These are phyloP conservation scores for Amanita rubescens DNA, from an alignment of 768 basidiomycete genomes.

Conservation along the genomic window DNA sequence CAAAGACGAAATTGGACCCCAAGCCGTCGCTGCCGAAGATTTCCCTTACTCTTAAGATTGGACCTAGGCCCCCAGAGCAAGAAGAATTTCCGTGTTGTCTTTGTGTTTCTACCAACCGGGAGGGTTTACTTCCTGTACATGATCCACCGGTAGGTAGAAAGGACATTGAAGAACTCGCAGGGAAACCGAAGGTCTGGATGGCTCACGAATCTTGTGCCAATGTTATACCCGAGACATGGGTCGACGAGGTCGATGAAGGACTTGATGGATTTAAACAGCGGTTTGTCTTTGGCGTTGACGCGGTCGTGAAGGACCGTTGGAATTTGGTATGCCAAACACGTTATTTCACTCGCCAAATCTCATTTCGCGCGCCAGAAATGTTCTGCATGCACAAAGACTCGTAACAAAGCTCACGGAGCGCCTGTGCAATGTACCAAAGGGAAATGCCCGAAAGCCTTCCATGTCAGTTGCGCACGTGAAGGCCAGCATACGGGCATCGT, in stretches of 20 bases:
- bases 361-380: slow-evolving; percentile 63
- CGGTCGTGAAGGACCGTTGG: slow-evolving; percentile 90
- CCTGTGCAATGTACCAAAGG: slow-evolving; percentile 92
- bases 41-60: slow-evolving; percentile 60
- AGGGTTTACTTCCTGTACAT: slow-evolving; percentile 57
- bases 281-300: slow-evolving; percentile 78
- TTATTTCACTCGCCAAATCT: slow-evolving; percentile 1
- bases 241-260: slow-evolving; percentile 54
- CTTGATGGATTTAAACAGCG: slow-evolving; percentile 34
- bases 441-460: slow-evolving; percentile 90
- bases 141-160: slow-evolving; percentile 55
- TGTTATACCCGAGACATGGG: slow-evolving; percentile 88
- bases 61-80: slow-evolving; percentile 49
- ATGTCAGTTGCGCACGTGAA: slow-evolving; percentile 80
- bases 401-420: slow-evolving; percentile 63
- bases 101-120: slow-evolving; percentile 45
- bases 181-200: slow-evolving; percentile 49
- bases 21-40: slow-evolving; percentile 28
- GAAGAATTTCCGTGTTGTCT: slow-evolving; percentile 63
- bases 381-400: slow-evolving; percentile 66
- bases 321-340: slow-evolving; percentile 52
- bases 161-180: slow-evolving; percentile 42
- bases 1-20: slow-evolving; percentile 20
- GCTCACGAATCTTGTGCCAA: slow-evolving; percentile 78
- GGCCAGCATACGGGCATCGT: slow-evolving; percentile 45